These are phyloP conservation scores for Astrothelium macrocarpum DNA, from an alignment of 495 filamentous ascomycete species.

Conservation along the genomic window DNA sequence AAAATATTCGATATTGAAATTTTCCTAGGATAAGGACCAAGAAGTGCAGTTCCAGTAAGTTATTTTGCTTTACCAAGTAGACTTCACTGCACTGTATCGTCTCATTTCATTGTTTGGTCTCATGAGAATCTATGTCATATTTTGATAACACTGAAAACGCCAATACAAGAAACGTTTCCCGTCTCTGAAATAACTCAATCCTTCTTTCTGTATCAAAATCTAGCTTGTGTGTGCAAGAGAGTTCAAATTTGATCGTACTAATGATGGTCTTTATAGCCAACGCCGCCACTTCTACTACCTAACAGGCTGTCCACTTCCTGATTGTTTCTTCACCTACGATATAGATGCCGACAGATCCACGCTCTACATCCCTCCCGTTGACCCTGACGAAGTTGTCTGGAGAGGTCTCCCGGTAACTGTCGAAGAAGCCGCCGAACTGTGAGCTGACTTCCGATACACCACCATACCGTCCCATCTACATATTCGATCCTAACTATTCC, in stretches of 20 bases:
- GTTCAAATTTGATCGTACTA: not conserved
- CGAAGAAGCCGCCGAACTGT: constrained; percentile 57
- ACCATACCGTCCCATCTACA: not conserved
- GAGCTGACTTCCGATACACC: constrained; percentile 1
- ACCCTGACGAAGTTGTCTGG: constrained; percentile 91
- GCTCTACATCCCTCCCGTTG: constrained; percentile 84
- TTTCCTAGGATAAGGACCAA: constrained; percentile 74
- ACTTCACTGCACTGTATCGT: constrained; percentile 10
- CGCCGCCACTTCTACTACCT: constrained; percentile 93
- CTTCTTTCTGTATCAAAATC: no score
- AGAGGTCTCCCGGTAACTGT: constrained; percentile 71
- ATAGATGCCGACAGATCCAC: constrained; percentile 61
- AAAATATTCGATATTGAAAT: not conserved
- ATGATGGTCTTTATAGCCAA: constrained; percentile 45
- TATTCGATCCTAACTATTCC: not conserved
- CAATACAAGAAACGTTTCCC: no score
- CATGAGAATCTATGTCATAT: no score
- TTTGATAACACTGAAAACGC: no score
- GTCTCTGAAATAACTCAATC: no score
- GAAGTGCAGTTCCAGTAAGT: constrained; percentile 62
- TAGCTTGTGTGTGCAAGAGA: no score
- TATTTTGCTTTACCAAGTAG: constrained; percentile 1
- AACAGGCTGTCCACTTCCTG: constrained; percentile 72
- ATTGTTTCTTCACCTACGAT: constrained; percentile 76
- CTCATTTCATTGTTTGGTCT: constrained; percentile 21